Percentiles rank a stretch among this genome's conserved stretches.
Evolutionary conservation across 257 asterid species (phyloP).

Genomic region (Solanum clarkiae): DNA sequence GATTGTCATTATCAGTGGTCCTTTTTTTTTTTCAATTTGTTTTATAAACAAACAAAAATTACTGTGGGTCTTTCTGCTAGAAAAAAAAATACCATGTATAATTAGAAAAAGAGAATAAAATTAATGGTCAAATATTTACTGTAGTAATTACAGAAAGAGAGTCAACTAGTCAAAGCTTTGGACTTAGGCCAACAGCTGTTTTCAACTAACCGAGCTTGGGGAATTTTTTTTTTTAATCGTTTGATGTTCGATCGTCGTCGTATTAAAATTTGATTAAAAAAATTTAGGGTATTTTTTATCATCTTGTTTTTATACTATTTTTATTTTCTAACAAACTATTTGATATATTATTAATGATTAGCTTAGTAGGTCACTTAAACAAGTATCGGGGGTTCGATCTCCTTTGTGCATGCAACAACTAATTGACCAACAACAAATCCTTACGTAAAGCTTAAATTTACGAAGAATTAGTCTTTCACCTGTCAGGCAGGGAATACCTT

Average conservation of each 20-base stretch:
- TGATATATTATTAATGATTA: no score
- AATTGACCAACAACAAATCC: no score
- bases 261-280: no score
- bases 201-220: background rate
- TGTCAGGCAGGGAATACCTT: no score
- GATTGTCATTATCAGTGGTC: background rate
- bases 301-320: no score
- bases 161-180: background rate
- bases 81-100: background rate
- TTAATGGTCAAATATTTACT: background rate
- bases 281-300: no score
- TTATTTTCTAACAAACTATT: no score
- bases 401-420: accelerated
- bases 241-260: no score
- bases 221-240: no score
- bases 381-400: accelerated
- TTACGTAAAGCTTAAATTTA: no score
- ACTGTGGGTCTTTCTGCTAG: background rate
- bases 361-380: no score
- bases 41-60: background rate
- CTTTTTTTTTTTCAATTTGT: background rate
- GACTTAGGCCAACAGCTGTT: background rate
- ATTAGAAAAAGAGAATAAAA: background rate
- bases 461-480: no score
- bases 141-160: background rate